Percentiles rank a stretch among this genome's conserved stretches.
Conservation (phyloP, 1,139 yeast species). For the Pneumocystis murina region DNA sequence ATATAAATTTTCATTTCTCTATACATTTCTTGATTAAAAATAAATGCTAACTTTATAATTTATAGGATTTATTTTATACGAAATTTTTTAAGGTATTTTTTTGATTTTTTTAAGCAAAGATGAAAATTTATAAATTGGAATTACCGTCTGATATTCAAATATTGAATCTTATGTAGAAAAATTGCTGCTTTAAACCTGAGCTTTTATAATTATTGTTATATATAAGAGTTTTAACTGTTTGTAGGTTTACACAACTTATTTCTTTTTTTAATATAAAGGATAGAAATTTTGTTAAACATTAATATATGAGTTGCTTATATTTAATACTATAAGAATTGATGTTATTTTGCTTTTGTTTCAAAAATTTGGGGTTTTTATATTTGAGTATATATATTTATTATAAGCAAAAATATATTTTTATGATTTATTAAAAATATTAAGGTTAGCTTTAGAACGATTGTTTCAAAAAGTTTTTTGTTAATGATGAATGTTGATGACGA, state of each 20-base stretch:
- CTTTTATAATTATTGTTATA: neutral
- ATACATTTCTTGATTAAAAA: neutral
- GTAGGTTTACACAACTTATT: neutral
- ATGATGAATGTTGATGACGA: conserved; percentile 1
- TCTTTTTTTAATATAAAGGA: neutral
- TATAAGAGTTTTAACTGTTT: neutral
- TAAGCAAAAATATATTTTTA: neutral
- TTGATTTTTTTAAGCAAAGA: neutral
- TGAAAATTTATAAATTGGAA: neutral
- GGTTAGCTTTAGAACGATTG: neutral
- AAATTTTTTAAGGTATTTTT: neutral
- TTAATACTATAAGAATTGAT: neutral
- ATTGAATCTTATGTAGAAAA: neutral
- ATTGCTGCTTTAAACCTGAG: neutral
- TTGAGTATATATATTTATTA: neutral
- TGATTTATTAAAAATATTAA: neutral
- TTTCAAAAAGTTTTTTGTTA: neutral
- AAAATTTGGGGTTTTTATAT: neutral
- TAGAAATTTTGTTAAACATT: neutral
- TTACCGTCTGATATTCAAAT: neutral
- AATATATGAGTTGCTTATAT: neutral
- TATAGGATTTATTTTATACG: neutral
- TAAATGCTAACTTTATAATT: neutral
- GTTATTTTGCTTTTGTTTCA: neutral
- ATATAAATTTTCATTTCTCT: neutral